Conservation (phyloP, 176 grass and related monocot species). For the Tillandsia leiboldiana region DNA sequence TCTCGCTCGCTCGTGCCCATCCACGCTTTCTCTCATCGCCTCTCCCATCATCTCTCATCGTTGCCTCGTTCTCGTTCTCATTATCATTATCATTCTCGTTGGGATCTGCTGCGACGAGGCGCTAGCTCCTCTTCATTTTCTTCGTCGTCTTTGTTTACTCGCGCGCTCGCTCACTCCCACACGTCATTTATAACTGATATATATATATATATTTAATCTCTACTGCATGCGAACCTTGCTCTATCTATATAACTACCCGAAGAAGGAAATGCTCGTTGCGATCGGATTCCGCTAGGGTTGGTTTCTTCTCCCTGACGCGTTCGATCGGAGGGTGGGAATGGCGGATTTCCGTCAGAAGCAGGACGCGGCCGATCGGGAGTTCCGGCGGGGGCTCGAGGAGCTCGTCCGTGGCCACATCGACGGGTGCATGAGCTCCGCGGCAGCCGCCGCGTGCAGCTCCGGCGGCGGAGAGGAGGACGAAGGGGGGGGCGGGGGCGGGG, state of each 20-base stretch:
- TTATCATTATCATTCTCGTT: neutral
- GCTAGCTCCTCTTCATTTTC: neutral
- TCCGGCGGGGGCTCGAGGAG: constrained; percentile 16
- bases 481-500: constrained; percentile 1
- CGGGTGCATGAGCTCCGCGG: constrained; percentile 7
- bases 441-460: constrained; percentile 1
- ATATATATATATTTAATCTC: too few species aligned
- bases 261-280: neutral
- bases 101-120: neutral
- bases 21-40: neutral
- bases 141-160: neutral
- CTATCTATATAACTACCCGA: neutral
- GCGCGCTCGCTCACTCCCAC: too few species aligned
- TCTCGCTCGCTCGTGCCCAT: neutral
- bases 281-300: neutral
- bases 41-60: constrained; percentile 18
- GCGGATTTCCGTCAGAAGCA: constrained; percentile 20
- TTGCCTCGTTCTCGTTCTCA: neutral
- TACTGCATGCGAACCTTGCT: neutral
- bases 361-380: constrained; percentile 10
- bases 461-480: neutral
- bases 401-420: constrained; percentile 14
- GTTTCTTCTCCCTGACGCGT: neutral
- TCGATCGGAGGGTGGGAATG: neutral
- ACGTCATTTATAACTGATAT: too few species aligned